Conservation (phyloP, 805 yeast species). For the Starmerella khaoyaiensis region DNA sequence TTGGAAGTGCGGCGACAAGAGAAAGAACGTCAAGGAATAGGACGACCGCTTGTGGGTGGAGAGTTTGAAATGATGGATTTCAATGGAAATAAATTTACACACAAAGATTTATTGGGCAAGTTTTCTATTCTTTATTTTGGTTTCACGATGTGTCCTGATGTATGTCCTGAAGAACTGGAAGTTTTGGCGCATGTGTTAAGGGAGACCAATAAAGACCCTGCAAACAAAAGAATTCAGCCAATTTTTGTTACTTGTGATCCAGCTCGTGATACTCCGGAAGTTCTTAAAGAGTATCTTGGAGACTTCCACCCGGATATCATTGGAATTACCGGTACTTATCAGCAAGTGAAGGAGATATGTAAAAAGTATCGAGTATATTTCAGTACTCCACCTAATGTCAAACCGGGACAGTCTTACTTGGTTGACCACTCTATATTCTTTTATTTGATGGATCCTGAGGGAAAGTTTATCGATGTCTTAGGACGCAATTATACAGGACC, state of each 20-base stretch:
- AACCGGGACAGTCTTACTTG: constrained; percentile 90
- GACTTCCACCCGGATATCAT: constrained; percentile 85
- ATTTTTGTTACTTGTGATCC: constrained; percentile 95
- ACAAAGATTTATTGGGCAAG: constrained; percentile 59
- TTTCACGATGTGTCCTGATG: constrained; percentile 95
- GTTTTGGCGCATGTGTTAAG: constrained; percentile 63
- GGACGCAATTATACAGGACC: constrained; percentile 80
- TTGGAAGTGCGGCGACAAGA: constrained; percentile 63
- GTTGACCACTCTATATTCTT: constrained; percentile 97
- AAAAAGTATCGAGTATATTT: constrained; percentile 88
- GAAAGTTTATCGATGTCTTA: constrained; percentile 83
- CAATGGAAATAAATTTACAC: constrained; percentile 61
- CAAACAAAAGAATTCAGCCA: constrained; percentile 45
- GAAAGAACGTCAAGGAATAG: constrained; percentile 74
- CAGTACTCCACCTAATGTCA: constrained; percentile 89
- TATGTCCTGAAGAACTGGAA: constrained; percentile 95
- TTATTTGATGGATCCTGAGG: constrained; percentile 97
- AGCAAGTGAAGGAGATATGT: constrained; percentile 70
- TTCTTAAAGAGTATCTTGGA: constrained; percentile 62
- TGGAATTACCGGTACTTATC: constrained; percentile 87
- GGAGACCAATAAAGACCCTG: constrained; percentile 37
- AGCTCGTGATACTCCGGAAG: constrained; percentile 80
- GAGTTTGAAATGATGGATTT: constrained; percentile 63
- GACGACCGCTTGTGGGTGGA: constrained; percentile 89
- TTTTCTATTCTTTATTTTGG: constrained; percentile 89